phyloP scores from a whole-genome alignment of 805 yeast genomes.

The Spencermartinsiella europaea region DNA sequence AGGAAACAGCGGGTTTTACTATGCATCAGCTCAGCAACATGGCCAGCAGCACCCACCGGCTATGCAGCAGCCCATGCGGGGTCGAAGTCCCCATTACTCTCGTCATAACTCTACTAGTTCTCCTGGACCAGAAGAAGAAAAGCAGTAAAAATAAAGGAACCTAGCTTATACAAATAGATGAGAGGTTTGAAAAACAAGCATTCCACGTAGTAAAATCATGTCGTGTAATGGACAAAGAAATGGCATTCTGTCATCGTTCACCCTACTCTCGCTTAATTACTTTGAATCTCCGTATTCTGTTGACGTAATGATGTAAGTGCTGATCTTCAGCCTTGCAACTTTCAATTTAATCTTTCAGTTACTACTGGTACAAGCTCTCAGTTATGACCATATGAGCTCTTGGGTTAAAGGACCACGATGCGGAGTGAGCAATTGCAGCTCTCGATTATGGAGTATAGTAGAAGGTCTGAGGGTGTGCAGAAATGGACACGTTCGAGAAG shows the following conservation, averaged over 20 bases:
- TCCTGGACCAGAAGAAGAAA: not conserved
- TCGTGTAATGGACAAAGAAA: too few species aligned
- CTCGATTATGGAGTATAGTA: slow-evolving; percentile 61
- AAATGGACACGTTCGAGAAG: slow-evolving; percentile 84
- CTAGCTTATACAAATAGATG: not conserved
- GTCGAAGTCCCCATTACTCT: not conserved
- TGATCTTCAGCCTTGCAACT: too few species aligned
- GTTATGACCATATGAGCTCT: slow-evolving; percentile 14
- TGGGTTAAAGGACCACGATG: slow-evolving; percentile 77
- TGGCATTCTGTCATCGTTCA: too few species aligned
- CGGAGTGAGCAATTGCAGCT: slow-evolving; percentile 86
- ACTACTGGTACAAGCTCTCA: too few species aligned
- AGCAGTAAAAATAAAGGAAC: not conserved
- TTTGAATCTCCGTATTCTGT: too few species aligned
- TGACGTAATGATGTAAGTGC: too few species aligned
- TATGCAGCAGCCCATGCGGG: not conserved
- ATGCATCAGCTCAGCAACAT: not conserved
- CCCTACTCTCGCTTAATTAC: too few species aligned
- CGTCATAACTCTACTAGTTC: not conserved
- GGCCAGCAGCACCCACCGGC: not conserved
- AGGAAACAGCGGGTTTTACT: not conserved
- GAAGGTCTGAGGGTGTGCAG: slow-evolving; percentile 85
- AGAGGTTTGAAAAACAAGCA: too few species aligned
- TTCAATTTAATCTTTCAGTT: too few species aligned
- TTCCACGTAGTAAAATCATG: too few species aligned